These are phyloP conservation scores for Synchytrium microbalum DNA, from an alignment of 371 early-diverging fungal genomes.

Conservation along the genomic window DNA sequence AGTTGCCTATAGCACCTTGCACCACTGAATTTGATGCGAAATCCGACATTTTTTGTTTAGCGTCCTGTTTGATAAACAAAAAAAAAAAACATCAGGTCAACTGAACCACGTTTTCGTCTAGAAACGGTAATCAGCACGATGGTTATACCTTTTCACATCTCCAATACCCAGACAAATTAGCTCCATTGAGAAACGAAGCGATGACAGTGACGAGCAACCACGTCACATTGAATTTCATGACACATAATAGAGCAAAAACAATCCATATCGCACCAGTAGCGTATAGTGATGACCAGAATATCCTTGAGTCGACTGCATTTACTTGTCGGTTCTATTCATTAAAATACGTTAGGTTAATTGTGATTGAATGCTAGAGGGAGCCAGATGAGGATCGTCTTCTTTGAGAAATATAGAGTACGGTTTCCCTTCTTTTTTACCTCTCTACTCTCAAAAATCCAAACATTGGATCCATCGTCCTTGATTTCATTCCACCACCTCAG, in stretches of 20 bases:
- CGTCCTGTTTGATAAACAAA: constrained; percentile 27
- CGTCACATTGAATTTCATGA: constrained; percentile 58
- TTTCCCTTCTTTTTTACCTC: too few species aligned
- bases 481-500: constrained; percentile 98
- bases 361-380: not conserved
- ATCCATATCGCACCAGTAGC: constrained; percentile 79
- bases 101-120: not conserved
- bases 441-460: constrained; percentile 91
- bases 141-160: constrained; percentile 76
- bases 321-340: constrained; percentile 45
- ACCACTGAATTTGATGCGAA: constrained; percentile 28
- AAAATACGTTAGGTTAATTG: not conserved
- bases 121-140: not conserved
- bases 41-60: constrained; percentile 28
- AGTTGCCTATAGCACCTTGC: constrained; percentile 30
- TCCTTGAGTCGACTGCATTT: constrained; percentile 77
- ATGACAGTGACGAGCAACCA: constrained; percentile 84
- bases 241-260: constrained; percentile 65
- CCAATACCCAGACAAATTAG: constrained; percentile 91
- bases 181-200: constrained; percentile 70
- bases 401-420: constrained; percentile 12
- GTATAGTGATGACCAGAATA: constrained; percentile 90
- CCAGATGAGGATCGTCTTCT: not conserved
- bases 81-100: not conserved
- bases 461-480: constrained; percentile 81